Base-by-base conservation (phyloP, 495 filamentous ascomycete genomes). In the Aspergillus wentii region DNA sequence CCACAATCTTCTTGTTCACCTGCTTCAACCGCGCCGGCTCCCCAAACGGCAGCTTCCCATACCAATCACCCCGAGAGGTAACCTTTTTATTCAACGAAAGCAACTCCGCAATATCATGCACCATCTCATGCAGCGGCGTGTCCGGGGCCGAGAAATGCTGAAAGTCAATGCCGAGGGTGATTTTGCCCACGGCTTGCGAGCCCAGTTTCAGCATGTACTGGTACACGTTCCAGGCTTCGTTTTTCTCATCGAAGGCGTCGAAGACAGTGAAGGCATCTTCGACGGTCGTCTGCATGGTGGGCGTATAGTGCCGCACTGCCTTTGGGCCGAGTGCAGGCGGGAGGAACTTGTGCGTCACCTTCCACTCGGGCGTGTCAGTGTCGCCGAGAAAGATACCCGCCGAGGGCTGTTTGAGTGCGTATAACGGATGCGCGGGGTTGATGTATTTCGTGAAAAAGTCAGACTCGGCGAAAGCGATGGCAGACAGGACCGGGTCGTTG, bases 201-300 rank as follows among this genome's bases (percentile, higher is more conserved):
- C 55, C 71, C 1, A 79, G 61, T 50, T 79, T 78, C 34, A 78
- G 40, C 71, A 76, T 78, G 35, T 71, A 76, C 34, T 67, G 68
- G 36, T 78, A 79, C 3, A 71, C 72, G 40, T 78, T 78, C 59
- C 60, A 77, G 0, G 72, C 62, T 39, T 72, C 62, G 1, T 51
- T 62, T 6, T 57, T 45, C 22, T 57, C 41, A 38, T 74, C 69
- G 4, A 78, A 52, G 31, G 67, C 58, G 47, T 78, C 75, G 17
- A 78, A 75, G 2, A 76, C 66, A 5, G 39, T 46, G 43, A 75
- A 76, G 9, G 60, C 29, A 21, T 59, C 46, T 26, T 66, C 50
- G 0, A 63, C 64, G 1, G 61, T 58, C 8, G 58, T 37, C 34
- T 76, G 71, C 69, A 79, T 76, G 5, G 57, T 57, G 2, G 72